Conservation (phyloP, 129 eudicot genomes). For the Logfia minima region DNA sequence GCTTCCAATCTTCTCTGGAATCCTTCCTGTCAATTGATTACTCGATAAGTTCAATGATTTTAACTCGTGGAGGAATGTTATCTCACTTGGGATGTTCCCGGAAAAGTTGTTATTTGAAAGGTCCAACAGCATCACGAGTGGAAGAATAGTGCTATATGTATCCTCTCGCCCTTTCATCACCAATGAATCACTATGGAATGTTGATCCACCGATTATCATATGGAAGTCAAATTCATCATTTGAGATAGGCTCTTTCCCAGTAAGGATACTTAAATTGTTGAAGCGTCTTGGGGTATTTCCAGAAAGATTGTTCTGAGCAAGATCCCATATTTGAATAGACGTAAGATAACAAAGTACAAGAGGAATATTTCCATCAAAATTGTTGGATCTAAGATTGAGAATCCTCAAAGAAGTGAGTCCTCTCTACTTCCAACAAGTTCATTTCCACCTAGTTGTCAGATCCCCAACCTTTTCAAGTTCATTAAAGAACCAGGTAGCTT, state of each 20-base stretch:
- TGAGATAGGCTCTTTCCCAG: neutral
- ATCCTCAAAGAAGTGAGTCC: no score
- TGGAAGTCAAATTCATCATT: neutral
- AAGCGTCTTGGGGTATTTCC: constrained; percentile 22
- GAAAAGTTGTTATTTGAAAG: neutral
- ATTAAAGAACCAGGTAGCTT: no score
- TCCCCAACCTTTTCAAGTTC: no score
- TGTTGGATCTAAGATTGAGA: constrained; percentile 1
- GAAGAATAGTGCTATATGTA: neutral
- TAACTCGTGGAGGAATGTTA: neutral
- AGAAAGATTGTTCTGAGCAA: constrained; percentile 15
- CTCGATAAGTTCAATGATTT: neutral
- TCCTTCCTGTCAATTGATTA: neutral
- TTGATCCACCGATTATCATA: neutral
- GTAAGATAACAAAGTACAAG: constrained; percentile 4
- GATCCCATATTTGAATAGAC: neutral
- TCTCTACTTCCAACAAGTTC: no score
- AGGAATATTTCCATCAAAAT: neutral
- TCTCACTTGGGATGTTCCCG: neutral
- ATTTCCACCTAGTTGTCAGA: no score
- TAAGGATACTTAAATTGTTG: neutral
- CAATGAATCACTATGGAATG: neutral
- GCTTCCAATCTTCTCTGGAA: neutral
- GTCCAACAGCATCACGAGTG: neutral
- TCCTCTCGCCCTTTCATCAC: neutral